Evolutionary conservation across 2,329 filamentous ascomycete species (phyloP).

Genomic region (Trichocomaceae sp.): DNA sequence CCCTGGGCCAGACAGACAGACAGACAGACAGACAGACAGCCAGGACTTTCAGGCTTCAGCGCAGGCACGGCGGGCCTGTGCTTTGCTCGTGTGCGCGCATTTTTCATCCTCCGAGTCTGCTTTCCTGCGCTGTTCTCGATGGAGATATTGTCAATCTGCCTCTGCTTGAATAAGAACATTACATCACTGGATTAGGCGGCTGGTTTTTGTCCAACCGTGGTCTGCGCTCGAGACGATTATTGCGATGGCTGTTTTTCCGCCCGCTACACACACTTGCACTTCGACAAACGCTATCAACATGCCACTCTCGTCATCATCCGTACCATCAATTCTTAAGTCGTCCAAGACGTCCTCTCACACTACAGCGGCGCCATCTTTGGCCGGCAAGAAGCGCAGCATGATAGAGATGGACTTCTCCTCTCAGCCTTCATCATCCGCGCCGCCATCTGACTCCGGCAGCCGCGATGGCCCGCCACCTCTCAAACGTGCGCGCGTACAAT

Average conservation of each 20-base stretch:
- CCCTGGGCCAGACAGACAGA: too few species aligned
- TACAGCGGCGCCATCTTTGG: constrained; percentile 15
- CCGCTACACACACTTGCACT: constrained; percentile 23
- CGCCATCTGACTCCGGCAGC: constrained; percentile 21
- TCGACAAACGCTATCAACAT: constrained; percentile 24
- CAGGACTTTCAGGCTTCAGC: too few species aligned
- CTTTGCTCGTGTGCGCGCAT: constrained; percentile 5
- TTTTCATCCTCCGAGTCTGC: not conserved
- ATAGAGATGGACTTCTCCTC: constrained; percentile 30
- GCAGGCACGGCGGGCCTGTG: not conserved
- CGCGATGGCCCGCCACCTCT: constrained; percentile 26
- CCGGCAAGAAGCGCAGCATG: constrained; percentile 33
- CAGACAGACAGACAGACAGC: not conserved
- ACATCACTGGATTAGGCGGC: not conserved
- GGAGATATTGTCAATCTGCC: not conserved
- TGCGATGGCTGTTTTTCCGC: constrained; percentile 32
- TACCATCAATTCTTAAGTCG: constrained; percentile 31
- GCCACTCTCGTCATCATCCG: constrained; percentile 24
- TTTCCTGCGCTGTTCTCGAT: not conserved
- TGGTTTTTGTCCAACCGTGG: not conserved
- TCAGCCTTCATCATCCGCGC: constrained; percentile 27
- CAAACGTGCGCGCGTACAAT: constrained; percentile 40
- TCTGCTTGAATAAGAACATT: not conserved
- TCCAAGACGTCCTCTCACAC: constrained; percentile 21
- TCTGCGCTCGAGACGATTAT: not conserved